Evolutionary conservation across 176 grass and related monocot species (phyloP), one percentile per base, ranked within the genome.

Genomic region (Avena atlantica): DNA sequence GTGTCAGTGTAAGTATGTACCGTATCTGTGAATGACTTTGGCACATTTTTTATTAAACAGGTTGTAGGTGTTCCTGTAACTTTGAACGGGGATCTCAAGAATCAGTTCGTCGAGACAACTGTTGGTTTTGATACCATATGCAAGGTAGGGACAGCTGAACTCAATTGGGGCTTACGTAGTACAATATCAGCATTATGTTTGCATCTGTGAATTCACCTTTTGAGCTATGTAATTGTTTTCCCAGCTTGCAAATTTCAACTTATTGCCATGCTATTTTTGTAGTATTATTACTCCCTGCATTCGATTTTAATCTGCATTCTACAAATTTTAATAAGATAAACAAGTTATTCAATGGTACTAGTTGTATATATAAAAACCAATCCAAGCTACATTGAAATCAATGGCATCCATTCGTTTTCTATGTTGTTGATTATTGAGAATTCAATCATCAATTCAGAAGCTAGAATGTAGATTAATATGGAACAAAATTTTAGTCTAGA

Each of bases 71-170:
- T 99, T 83, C 97, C 97, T 94, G 97, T 99, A 84, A 99, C 97
- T 47, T 96, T 99, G 78, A 99, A 99, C 61, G 97, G 97, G 24
- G 97, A 99, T 78, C 92, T 99, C 87, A 99, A 96, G 89, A 99
- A 94, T 85, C 97, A 99, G 60, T 99, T 96, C 93, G 97, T 99
- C 77, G 97, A 99, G 91, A 85, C 84, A 64, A 96, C 95, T 83
- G 97, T 99, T 83, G 97, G 97, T 74, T 99, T 96, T 64, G 97
- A 99, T 81, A 99, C 97, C 85, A 96, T 99, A 71, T 96, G 94
- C 88, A 99, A 99, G 94, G 97, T 99, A 90, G 13, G 17, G 50
- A 52, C 11, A 36, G 12, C 48, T 74, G 29, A 79, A 72, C 62
- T 80, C 50, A 81, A 5, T 27, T 70, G 53, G 29, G 16, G 20